Evolutionary conservation across 306 rosid genomes (phyloP), one percentile per base, ranked within the genome.

Genomic region (Trichosanthes truncata): DNA sequence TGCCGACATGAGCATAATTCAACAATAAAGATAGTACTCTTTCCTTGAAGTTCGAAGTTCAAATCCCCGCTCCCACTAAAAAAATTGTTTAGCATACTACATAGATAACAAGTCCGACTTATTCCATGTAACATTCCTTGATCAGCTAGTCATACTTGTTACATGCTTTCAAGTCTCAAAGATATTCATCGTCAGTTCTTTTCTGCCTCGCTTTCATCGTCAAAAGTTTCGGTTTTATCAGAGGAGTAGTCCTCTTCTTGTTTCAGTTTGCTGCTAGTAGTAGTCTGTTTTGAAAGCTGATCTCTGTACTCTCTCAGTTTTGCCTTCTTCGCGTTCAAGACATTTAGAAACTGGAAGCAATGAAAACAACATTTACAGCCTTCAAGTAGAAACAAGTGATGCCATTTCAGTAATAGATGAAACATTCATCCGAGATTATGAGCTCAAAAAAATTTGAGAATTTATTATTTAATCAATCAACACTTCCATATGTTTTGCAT

Each of bases 311-410:
- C 77, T 45, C 77, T 72, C 13, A 72, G 77, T 15, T 72, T 72
- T 14, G 38, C 77, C 84, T 94, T 94, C 88, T 94, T 94, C 18
- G 97, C 87, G 84, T 94, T 94, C 79, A 94, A 87, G 83, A 94
- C 92, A 45, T 82, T 88, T n/a, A 94, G 84, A 86, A 94, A 92
- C 98, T 94, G 77, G 45, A 80, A 83, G 80, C 83, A 78, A 60
- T n/a, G 15, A 65, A 60, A 71, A 57, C 9, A 23, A 6, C 59
- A 31, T 15, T 48, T 82, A 78, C 55, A 89, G 93, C n/a, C 23
- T 41, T 61, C 15, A 25, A 41, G 12, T 45, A 45, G 25, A 41
- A 60, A 61, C 11, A 56, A 13, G 20, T 6, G 43, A 59, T 53
- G 68, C n/a, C 36, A 18, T 7, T 51, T 56, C 48, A 18, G 46